Evolutionary conservation across 129 eudicot species (phyloP).

Genomic region (Smallanthus sonchifolius): DNA sequence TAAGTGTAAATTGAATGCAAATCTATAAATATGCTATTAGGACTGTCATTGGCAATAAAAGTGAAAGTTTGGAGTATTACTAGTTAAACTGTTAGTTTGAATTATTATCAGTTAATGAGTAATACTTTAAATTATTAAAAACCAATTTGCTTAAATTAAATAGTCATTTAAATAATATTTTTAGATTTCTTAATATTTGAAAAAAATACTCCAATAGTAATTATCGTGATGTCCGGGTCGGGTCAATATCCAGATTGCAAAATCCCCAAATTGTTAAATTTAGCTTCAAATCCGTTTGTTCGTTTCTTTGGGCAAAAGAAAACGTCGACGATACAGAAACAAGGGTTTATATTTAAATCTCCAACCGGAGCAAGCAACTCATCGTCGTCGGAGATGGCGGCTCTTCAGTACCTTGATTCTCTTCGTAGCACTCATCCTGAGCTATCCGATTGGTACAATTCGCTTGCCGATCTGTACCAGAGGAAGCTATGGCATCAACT

Average conservation of each 20-base stretch:
- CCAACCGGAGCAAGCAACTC: not conserved
- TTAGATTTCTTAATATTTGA: too few species aligned
- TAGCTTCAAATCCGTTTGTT: not conserved
- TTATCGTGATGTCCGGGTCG: not conserved
- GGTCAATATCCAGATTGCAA: slow-evolving; percentile 12
- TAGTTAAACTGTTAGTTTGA: too few species aligned
- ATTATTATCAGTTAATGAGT: too few species aligned
- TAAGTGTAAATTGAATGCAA: too few species aligned
- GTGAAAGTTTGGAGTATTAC: too few species aligned
- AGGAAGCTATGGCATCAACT: slow-evolving; percentile 94
- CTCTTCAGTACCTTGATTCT: slow-evolving; percentile 66
- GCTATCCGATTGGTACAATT: slow-evolving; percentile 68
- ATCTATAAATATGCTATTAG: too few species aligned
- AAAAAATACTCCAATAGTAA: too few species aligned
- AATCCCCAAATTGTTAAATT: slow-evolving; percentile 5
- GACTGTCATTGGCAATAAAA: too few species aligned
- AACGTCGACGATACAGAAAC: slow-evolving; percentile 11
- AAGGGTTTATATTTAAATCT: slow-evolving; percentile 7
- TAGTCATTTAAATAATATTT: too few species aligned
- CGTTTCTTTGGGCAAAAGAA: slow-evolving; percentile 31
- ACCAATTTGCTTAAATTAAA: too few species aligned
- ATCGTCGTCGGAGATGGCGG: slow-evolving; percentile 49
- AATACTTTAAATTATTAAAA: too few species aligned
- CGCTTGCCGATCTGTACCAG: slow-evolving; percentile 88
- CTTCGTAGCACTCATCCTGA: slow-evolving; percentile 67